Conservation (phyloP, 1,139 yeast species). For the Candida sanyaensis region DNA sequence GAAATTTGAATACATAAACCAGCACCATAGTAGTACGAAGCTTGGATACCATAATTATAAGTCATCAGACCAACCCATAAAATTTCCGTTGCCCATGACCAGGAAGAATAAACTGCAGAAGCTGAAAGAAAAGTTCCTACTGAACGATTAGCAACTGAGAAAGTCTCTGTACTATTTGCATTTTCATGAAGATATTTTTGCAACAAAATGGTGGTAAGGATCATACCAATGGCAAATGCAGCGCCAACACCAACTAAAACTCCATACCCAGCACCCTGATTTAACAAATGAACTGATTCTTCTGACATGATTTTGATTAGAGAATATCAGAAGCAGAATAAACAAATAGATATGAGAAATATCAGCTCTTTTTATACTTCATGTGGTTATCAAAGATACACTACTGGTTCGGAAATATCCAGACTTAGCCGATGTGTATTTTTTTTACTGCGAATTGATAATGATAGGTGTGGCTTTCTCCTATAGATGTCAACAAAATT, state of each 20-base stretch:
- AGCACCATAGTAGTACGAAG: constrained; percentile 28
- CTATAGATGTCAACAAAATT: no score
- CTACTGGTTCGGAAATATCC: no score
- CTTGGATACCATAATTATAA: constrained; percentile 29
- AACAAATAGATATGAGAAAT: no score
- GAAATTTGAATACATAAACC: constrained; percentile 32
- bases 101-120: constrained; percentile 27
- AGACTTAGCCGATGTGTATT: no score
- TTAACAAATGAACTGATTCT: constrained; percentile 18
- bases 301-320: constrained; percentile 7
- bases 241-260: constrained; percentile 33
- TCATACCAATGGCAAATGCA: constrained; percentile 30
- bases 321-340: no score
- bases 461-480: no score
- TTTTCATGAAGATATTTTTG: constrained; percentile 27
- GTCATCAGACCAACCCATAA: constrained; percentile 29
- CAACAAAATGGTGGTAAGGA: constrained; percentile 25
- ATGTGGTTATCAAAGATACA: no score
- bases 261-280: constrained; percentile 31
- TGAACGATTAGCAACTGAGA: constrained; percentile 30
- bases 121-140: constrained; percentile 29
- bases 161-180: constrained; percentile 31
- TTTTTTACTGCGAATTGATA: no score
- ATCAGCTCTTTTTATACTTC: no score
- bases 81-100: constrained; percentile 38